Evolutionary conservation across 2,329 filamentous ascomycete genomes (phyloP), one percentile per base, ranked within the genome.

Genomic region (Biscogniauxia mediterranea): DNA sequence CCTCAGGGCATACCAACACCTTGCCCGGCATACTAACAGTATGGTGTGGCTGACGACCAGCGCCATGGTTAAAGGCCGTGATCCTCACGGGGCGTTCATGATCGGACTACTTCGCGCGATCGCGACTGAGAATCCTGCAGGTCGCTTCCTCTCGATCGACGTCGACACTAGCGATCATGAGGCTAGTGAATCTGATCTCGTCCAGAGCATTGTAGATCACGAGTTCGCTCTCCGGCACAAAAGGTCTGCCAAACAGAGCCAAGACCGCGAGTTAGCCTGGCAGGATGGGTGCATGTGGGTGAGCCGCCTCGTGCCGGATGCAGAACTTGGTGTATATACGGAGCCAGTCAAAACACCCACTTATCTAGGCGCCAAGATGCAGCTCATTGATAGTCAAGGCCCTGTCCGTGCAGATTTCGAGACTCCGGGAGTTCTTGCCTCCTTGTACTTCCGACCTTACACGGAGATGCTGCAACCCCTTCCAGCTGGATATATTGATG

Each of bases 181-280:
- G 1, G 11, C 61, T 6, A 26, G 38, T 5, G 57, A 58, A 3
- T 52, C 42, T 0, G 57, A 66, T 8, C 61, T 71, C 13, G 62
- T 56, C 4, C 61, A 61, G 13, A 55, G 52, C 21, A 58, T 71
- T 13, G 61, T 58, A 7, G 66, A 69, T 19, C 54, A 57, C 3
- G 66, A 65, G 38, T 7, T 55, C 6, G 32, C 61, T 0, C 65
- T 68, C 1, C 59, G 60, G 11, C 19, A 21, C 8, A 21, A 56
- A 19, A 21, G 38, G 38, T 53, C 7, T n/a, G 20, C 20, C 4
- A 26, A 55, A 15, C 50, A 55, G n/a, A 58, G 53, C 26, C 26
- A 28, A 13, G 73, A 76, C 51, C 61, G 64, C 11, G 74, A 76
- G 32, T 71, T 68, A 21, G 61, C 60, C 8, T 72, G 73, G 70